Percentiles rank a stretch among this genome's conserved stretches.
These are phyloP conservation scores for Gossypium longicalyx DNA, from an alignment of 345 rosid species.

Conservation along the genomic window DNA sequence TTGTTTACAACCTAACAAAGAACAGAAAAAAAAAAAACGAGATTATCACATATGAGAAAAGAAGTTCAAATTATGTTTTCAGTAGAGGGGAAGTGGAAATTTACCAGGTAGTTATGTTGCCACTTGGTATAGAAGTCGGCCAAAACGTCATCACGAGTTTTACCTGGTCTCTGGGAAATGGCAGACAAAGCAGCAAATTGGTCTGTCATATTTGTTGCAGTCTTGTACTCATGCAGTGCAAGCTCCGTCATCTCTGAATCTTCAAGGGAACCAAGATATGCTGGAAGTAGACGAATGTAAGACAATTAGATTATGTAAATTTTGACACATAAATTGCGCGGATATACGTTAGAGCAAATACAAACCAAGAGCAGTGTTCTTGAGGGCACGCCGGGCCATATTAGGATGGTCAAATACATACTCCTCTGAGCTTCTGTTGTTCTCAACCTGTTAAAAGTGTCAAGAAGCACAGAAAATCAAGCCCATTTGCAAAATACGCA, in stretches of 20 bases:
- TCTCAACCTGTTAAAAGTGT: slow-evolving; percentile 51
- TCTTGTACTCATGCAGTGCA: slow-evolving; percentile 63
- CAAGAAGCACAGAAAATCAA: neutral
- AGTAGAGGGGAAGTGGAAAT: slow-evolving; percentile 6
- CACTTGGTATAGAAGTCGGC: slow-evolving; percentile 88
- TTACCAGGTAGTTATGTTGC: slow-evolving; percentile 83
- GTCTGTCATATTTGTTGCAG: slow-evolving; percentile 89
- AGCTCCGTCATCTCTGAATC: slow-evolving; percentile 51
- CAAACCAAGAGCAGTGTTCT: slow-evolving; percentile 85
- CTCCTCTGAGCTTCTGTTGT: slow-evolving; percentile 67
- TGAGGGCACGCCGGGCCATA: slow-evolving; percentile 86
- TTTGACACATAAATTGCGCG: neutral
- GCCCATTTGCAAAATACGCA: neutral
- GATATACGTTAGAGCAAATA: slow-evolving; percentile 16
- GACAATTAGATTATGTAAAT: slow-evolving; percentile 8
- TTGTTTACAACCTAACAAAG: slow-evolving; percentile 77
- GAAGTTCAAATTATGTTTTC: neutral
- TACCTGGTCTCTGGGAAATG: slow-evolving; percentile 68
- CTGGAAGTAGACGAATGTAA: slow-evolving; percentile 32
- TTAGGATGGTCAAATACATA: slow-evolving; percentile 77
- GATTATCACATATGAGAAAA: neutral
- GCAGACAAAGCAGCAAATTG: slow-evolving; percentile 95
- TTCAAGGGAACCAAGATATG: slow-evolving; percentile 81
- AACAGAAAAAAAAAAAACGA: neutral
- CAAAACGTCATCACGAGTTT: slow-evolving; percentile 71